Evolutionary conservation across 2,329 filamentous ascomycete species (phyloP).

Genomic region (Phialophora macrospora): DNA sequence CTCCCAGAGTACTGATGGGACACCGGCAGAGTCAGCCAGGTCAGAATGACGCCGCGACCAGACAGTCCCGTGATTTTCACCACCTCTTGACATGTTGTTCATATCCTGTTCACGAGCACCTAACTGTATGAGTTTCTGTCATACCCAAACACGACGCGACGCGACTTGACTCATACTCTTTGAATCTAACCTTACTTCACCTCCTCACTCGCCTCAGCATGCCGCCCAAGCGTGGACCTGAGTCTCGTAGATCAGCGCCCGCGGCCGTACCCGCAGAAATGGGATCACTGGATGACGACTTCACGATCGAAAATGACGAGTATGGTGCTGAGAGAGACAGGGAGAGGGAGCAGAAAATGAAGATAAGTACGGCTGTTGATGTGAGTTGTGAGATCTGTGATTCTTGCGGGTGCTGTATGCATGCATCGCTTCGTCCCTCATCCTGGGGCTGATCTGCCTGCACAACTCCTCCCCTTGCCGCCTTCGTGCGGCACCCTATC

Average conservation of each 20-base stretch:
- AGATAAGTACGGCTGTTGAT: conserved; percentile 27
- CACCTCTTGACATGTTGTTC: background rate
- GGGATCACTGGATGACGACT: conserved; percentile 1
- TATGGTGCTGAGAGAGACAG: conserved; percentile 4
- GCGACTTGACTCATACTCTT: background rate
- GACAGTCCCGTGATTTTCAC: background rate
- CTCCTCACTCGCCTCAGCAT: background rate
- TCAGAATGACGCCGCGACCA: background rate
- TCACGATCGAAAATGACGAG: conserved; percentile 1
- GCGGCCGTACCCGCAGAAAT: background rate
- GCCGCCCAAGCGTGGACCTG: background rate
- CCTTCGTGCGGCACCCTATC: too few species aligned
- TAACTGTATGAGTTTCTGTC: background rate
- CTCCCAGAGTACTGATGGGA: background rate
- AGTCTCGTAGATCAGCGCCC: background rate
- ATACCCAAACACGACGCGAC: background rate
- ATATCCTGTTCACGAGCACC: background rate
- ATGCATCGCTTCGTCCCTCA: too few species aligned
- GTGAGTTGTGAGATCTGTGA: conserved; percentile 22
- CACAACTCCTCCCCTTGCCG: too few species aligned
- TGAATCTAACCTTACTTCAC: background rate
- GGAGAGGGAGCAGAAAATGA: conserved; percentile 22
- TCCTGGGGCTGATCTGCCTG: too few species aligned
- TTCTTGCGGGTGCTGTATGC: background rate
- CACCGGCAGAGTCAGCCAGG: background rate